Percentiles rank a stretch among this genome's conserved stretches.
Evolutionary conservation across 495 filamentous ascomycete species (phyloP).

Genomic region (Peziza echinospora): DNA sequence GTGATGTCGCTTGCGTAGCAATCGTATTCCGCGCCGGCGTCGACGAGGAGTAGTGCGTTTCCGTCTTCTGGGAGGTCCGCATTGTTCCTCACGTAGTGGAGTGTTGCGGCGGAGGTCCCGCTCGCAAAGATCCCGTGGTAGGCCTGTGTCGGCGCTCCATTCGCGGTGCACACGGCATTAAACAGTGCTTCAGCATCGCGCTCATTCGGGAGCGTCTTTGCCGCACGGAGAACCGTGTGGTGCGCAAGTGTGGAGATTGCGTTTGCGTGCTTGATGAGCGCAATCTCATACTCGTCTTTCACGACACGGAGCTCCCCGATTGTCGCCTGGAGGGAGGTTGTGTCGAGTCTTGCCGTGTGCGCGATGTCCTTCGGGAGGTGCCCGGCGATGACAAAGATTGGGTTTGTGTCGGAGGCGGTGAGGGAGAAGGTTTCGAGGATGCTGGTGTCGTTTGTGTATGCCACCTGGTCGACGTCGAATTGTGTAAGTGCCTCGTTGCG

Average conservation of each 20-base stretch:
- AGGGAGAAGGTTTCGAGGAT: slow-evolving; percentile 31
- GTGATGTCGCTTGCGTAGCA: slow-evolving; percentile 80
- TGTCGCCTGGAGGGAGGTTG: slow-evolving; percentile 45
- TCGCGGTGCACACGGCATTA: slow-evolving; percentile 47
- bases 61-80: slow-evolving; percentile 27
- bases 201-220: slow-evolving; percentile 49
- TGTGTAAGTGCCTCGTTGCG: slow-evolving; percentile 45
- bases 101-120: slow-evolving; percentile 55
- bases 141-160: slow-evolving; percentile 53
- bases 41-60: slow-evolving; percentile 56
- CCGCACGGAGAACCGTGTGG: slow-evolving; percentile 41
- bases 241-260: slow-evolving; percentile 57
- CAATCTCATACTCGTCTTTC: slow-evolving; percentile 72
- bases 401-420: slow-evolving; percentile 25
- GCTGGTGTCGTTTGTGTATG: slow-evolving; percentile 40
- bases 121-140: slow-evolving; percentile 69
- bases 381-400: slow-evolving; percentile 46
- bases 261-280: slow-evolving; percentile 65
- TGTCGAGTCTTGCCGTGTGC: slow-evolving; percentile 38
- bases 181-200: slow-evolving; percentile 64
- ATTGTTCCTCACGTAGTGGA: slow-evolving; percentile 73
- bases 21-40: slow-evolving; percentile 61
- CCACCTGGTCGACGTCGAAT: slow-evolving; percentile 69
- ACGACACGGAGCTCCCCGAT: slow-evolving; percentile 59
- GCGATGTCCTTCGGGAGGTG: too few species aligned